A percentile compares a stretch with the other conserved stretches of the same genome.
These are phyloP conservation scores for Pythium dissotocum DNA, from an alignment of 352 stramenopile genomes.

Conservation along the genomic window DNA sequence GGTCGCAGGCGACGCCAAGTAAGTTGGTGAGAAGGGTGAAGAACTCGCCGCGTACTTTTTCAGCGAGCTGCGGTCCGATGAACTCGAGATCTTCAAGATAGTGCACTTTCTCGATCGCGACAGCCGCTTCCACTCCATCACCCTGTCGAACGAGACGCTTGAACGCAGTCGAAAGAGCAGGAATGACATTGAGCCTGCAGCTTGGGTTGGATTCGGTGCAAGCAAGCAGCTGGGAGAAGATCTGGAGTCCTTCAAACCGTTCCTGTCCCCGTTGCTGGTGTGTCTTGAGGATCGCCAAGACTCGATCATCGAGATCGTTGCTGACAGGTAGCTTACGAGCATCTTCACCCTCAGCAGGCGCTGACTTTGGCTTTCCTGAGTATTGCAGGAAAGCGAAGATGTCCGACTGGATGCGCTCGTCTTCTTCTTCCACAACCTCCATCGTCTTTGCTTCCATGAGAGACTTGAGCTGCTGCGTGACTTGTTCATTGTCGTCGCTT, in stretches of 20 bases:
- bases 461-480: constrained; percentile 56
- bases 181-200: constrained; percentile 71
- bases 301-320: constrained; percentile 40
- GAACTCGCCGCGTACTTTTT: constrained; percentile 60
- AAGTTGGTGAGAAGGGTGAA: constrained; percentile 66
- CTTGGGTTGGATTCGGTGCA: constrained; percentile 56
- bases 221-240: constrained; percentile 59
- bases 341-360: constrained; percentile 1
- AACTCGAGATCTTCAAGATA: constrained; percentile 77
- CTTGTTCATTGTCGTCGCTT: constrained; percentile 37
- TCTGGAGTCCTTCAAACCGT: constrained; percentile 66
- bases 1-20: constrained; percentile 37
- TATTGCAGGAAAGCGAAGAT: constrained; percentile 81
- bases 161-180: constrained; percentile 73
- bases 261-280: constrained; percentile 51
- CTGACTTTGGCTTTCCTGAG: constrained; percentile 18
- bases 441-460: constrained; percentile 75
- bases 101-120: constrained; percentile 66
- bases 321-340: background rate
- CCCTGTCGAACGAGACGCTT: constrained; percentile 37
- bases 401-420: constrained; percentile 79
- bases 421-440: constrained; percentile 80
- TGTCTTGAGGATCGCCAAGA: constrained; percentile 46
- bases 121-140: background rate
- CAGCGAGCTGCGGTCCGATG: constrained; percentile 42